Evolutionary conservation across 1,139 yeast species (phyloP), one percentile per base, ranked within the genome.

Genomic region (Yamadazyma triangularis): DNA sequence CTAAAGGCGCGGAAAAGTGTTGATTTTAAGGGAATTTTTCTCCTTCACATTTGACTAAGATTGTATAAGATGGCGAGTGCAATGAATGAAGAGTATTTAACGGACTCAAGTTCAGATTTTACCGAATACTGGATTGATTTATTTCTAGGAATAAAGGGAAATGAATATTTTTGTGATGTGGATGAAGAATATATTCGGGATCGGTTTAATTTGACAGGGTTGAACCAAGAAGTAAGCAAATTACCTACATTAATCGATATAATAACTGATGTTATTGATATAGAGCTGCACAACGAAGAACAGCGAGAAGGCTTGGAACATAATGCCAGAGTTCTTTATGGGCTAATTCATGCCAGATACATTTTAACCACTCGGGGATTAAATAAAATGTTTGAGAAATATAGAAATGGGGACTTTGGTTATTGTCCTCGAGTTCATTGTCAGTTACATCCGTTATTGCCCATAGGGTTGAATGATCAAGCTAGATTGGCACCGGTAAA

Each of bases 371-470:
- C 84, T 21, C 74, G 94, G 40, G 99, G 99, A 1, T 68, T 91
- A 39, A 86, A 80, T 51, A 89, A 88, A 58, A 91, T 93, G 95
- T 70, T 83, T 48, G 94, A 86, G 35, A 91, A 93, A 58, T 91
- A 80, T 58, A 73, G 83, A 51, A 85, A 82, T 50, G 95, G 95
- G 4, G 97, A 91, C 52, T 91, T 91, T 58, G 98, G 99, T 8
- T 82, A 88, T 47, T 91, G 99, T 54, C 95, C 97, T 4, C 67
- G 99, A 30, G 95, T 87, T 2, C 79, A 80, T 50, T 91, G 99
- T 58, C 84, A 86, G 44, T 64, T 82, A 40, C 93, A 89, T 44
- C 94, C 95, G 4, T 64, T 91, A 35, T 65, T 91, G 33, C 99
- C 99, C 2, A 78, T 91, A n/a, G 98, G 99, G 1, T 63, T 88